phyloP scores from a whole-genome alignment of 164 flowering plant genomes.

The Houttuynia cordata region DNA sequence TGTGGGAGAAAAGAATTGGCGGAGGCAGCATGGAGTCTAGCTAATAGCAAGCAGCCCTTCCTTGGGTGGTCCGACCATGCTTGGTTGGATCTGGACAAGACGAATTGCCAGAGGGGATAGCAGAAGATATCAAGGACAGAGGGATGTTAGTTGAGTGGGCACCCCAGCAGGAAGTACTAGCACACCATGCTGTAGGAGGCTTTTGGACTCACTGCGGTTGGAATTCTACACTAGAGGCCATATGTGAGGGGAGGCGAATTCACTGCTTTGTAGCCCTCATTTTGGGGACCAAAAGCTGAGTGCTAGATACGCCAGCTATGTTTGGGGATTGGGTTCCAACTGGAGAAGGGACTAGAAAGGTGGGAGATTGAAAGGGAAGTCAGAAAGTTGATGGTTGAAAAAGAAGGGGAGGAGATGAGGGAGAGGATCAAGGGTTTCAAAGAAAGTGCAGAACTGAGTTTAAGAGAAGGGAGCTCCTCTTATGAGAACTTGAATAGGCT shows the following conservation, averaged over 20 bases:
- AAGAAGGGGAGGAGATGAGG: constrained; percentile 19
- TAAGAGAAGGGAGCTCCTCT: constrained; percentile 7
- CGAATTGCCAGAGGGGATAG: constrained; percentile 15
- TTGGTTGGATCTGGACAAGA: constrained; percentile 11
- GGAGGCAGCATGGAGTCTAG: constrained; percentile 35
- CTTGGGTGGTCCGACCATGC: constrained; percentile 42
- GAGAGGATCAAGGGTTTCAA: constrained; percentile 9
- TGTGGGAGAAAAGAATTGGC: constrained; percentile 8
- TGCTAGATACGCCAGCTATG: constrained; percentile 18
- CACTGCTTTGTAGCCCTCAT: constrained; percentile 20
- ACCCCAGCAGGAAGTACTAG: constrained; percentile 24
- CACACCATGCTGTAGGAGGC: constrained; percentile 24
- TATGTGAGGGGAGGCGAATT: constrained; percentile 22
- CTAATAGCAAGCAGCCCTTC: constrained; percentile 26
- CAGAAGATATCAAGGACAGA: constrained; percentile 9
- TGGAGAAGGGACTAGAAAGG: constrained; percentile 10
- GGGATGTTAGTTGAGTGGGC: constrained; percentile 28
- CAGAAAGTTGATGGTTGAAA: constrained; percentile 14
- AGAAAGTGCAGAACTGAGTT: constrained; percentile 1
- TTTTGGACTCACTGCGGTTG: constrained; percentile 24
- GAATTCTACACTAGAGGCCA: constrained; percentile 25
- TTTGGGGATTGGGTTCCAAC: constrained; percentile 19
- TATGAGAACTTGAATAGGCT: neutral
- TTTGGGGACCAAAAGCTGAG: constrained; percentile 17
- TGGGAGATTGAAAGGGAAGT: constrained; percentile 11